These are phyloP conservation scores for Pterulicium gracile DNA, from an alignment of 1,284 basidiomycete genomes.

Conservation along the genomic window DNA sequence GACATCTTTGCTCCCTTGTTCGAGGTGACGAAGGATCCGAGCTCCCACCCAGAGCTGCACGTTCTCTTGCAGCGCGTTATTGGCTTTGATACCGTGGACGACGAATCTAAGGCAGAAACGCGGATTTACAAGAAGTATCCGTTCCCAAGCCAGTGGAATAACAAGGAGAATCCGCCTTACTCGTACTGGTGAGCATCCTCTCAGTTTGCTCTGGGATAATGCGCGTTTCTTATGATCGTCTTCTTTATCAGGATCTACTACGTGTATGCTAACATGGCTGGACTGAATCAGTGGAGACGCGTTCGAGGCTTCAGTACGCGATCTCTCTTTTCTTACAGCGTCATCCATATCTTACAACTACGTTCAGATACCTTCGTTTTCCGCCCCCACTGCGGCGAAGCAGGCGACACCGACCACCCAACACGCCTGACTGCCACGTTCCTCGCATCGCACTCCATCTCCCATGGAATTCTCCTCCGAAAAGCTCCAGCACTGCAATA, in stretches of 20 bases:
- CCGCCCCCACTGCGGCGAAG: slow-evolving; percentile 95
- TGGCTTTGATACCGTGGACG: slow-evolving; percentile 96
- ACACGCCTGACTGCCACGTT: slow-evolving; percentile 76
- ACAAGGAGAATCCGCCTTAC: slow-evolving; percentile 85
- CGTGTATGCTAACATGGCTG: slow-evolving; percentile 94
- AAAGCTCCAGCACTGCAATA: slow-evolving; percentile 95
- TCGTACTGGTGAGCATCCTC: slow-evolving; percentile 76
- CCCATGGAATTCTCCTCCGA: slow-evolving; percentile 93
- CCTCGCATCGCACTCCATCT: slow-evolving; percentile 95
- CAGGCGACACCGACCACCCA: slow-evolving; percentile 91
- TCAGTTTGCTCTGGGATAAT: neutral
- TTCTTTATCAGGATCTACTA: slow-evolving; percentile 74
- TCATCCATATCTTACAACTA: slow-evolving; percentile 3
- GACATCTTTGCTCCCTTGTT: slow-evolving; percentile 93
- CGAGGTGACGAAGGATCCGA: slow-evolving; percentile 91
- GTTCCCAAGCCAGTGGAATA: slow-evolving; percentile 86
- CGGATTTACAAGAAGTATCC: slow-evolving; percentile 95
- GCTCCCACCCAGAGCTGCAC: slow-evolving; percentile 87
- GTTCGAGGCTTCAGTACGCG: slow-evolving; percentile 83
- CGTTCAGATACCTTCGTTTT: slow-evolving; percentile 86
- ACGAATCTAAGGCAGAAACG: slow-evolving; percentile 92
- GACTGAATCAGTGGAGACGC: slow-evolving; percentile 88
- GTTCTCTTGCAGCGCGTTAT: slow-evolving; percentile 93
- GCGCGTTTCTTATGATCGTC: neutral
- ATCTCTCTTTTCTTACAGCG: neutral